phyloP scores from a whole-genome alignment of 352 stramenopile genomes.

The Aphanomyces stellatus region DNA sequence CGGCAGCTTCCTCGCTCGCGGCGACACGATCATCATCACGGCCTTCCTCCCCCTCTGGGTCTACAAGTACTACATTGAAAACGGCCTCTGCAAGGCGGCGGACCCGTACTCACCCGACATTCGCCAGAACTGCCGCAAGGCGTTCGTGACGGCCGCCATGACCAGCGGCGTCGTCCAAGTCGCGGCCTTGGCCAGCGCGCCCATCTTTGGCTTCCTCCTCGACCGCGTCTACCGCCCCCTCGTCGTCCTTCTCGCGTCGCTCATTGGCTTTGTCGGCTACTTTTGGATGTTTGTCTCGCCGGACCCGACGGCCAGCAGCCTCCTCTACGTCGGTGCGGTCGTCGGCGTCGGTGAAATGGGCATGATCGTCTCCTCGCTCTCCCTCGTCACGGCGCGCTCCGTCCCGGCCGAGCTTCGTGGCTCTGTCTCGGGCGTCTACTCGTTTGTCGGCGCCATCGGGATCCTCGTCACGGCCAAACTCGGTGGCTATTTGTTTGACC shows the following conservation, averaged over 20 bases:
- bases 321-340: neutral
- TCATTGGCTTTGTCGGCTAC: neutral
- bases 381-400: neutral
- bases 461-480: slow-evolving; percentile 5
- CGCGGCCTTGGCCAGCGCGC: neutral
- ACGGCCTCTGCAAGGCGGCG: neutral
- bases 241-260: neutral
- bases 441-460: neutral
- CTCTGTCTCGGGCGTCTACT: neutral
- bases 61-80: slow-evolving; percentile 9
- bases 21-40: slow-evolving; percentile 16
- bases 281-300: neutral
- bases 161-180: slow-evolving; percentile 3
- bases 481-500: slow-evolving; percentile 2
- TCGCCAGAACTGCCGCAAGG: neutral
- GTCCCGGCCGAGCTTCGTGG: neutral
- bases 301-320: neutral
- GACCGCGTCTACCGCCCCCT: neutral
- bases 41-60: slow-evolving; percentile 2
- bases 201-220: neutral
- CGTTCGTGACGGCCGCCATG: neutral
- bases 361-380: slow-evolving; percentile 6
- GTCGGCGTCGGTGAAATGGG: slow-evolving; percentile 4
- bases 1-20: slow-evolving; percentile 2
- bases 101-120: neutral